Conservation (phyloP, 352 stramenopile genomes). For the Pythium pyrilobum region DNA sequence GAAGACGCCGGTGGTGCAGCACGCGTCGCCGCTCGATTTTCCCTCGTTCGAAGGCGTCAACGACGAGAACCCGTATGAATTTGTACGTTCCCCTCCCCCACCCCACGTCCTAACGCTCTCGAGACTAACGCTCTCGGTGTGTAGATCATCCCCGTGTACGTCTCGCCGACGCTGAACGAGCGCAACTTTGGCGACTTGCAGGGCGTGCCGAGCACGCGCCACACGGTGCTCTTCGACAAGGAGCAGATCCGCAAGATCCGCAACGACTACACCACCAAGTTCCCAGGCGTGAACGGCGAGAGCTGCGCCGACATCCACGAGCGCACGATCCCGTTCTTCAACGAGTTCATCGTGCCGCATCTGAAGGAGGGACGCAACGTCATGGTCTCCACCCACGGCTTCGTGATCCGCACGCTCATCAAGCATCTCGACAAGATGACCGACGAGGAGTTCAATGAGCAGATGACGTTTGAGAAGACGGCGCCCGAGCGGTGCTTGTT, state of each 20-base stretch:
- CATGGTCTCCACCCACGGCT: slow-evolving; percentile 74
- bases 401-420: slow-evolving; percentile 83
- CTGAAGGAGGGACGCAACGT: slow-evolving; percentile 69
- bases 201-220: slow-evolving; percentile 65
- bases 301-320: slow-evolving; percentile 78
- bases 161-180: slow-evolving; percentile 74
- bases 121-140: background rate
- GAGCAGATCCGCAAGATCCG: slow-evolving; percentile 71
- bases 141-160: slow-evolving; percentile 75
- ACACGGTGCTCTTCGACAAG: slow-evolving; percentile 70
- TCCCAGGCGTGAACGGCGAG: slow-evolving; percentile 73
- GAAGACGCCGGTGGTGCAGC: slow-evolving; percentile 75
- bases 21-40: slow-evolving; percentile 64
- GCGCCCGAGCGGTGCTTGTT: slow-evolving; percentile 67
- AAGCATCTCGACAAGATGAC: slow-evolving; percentile 81
- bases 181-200: slow-evolving; percentile 82
- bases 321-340: slow-evolving; percentile 73
- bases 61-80: slow-evolving; percentile 71
- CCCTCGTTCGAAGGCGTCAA: slow-evolving; percentile 67
- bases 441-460: slow-evolving; percentile 63
- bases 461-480: slow-evolving; percentile 83
- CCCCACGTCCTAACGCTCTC: too few species aligned
- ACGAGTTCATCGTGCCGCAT: slow-evolving; percentile 71
- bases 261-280: slow-evolving; percentile 78
- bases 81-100: too few species aligned